phyloP scores from a whole-genome alignment of 2,329 filamentous ascomycete species.

The Elsinoe arachidis region DNA sequence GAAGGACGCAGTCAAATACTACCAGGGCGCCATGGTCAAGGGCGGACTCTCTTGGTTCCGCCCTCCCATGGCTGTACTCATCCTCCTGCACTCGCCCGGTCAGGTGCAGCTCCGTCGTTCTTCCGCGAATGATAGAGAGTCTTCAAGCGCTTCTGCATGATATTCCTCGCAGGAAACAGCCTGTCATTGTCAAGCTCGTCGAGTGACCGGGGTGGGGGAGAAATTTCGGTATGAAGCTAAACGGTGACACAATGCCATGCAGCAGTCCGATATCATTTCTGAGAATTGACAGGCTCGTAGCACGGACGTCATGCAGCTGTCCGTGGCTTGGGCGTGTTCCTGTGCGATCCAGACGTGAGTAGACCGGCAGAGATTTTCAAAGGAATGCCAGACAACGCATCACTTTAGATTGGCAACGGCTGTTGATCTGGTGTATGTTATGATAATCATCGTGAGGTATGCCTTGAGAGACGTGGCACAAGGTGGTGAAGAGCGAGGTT shows the following conservation, averaged over 20 bases:
- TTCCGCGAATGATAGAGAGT: too few species aligned
- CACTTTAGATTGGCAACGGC: neutral
- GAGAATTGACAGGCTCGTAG: neutral
- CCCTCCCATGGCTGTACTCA: neutral
- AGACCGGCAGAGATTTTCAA: neutral
- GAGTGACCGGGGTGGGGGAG: too few species aligned
- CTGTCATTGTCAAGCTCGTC: too few species aligned
- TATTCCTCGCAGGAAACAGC: too few species aligned
- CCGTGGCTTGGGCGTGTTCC: neutral
- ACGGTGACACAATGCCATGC: neutral
- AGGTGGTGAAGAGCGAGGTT: too few species aligned
- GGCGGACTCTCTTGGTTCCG: neutral
- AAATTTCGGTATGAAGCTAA: too few species aligned
- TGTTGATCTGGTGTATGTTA: neutral
- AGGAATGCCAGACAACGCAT: neutral
- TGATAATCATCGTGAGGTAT: too few species aligned
- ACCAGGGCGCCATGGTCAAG: neutral
- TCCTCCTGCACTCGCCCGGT: too few species aligned
- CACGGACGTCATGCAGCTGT: neutral
- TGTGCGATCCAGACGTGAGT: too few species aligned
- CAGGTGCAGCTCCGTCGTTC: too few species aligned
- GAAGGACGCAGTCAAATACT: neutral
- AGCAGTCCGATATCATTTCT: neutral
- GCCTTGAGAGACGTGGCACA: too few species aligned
- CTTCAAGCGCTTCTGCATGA: too few species aligned